phyloP scores from a whole-genome alignment of 305 asterid species.

The Fraxinus velutina region DNA sequence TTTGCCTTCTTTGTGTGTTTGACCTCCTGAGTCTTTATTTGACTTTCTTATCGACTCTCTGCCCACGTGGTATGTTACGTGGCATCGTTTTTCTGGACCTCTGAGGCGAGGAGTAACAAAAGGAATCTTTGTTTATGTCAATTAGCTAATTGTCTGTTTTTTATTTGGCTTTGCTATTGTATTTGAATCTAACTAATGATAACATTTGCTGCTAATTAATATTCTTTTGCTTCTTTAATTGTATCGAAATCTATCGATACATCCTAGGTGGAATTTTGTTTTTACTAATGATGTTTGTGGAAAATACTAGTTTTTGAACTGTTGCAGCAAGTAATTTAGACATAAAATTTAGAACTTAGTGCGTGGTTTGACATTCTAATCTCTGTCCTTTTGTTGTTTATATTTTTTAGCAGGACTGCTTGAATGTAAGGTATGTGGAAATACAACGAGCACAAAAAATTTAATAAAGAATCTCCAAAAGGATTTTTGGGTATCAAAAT shows the following conservation, averaged over 20 bases:
- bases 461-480: background rate
- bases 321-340: constrained; percentile 15
- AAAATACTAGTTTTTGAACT: constrained; percentile 20
- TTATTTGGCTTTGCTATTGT: background rate
- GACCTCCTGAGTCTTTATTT: too few relatives aligned
- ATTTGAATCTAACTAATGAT: constrained; percentile 26
- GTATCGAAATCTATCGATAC: constrained; percentile 54
- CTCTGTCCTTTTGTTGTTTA: constrained; percentile 46
- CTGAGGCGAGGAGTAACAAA: too few relatives aligned
- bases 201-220: constrained; percentile 21
- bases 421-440: background rate
- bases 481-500: background rate
- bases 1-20: too few relatives aligned
- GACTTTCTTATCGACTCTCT: too few relatives aligned
- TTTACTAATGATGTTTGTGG: constrained; percentile 13
- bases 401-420: constrained; percentile 33
- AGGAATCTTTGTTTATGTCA: constrained; percentile 40
- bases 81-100: too few relatives aligned
- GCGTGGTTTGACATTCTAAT: constrained; percentile 30
- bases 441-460: background rate
- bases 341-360: constrained; percentile 28
- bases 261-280: constrained; percentile 48
- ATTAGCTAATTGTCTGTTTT: constrained; percentile 33
- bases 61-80: too few relatives aligned
- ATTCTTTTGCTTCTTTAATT: constrained; percentile 35